Evolutionary conservation across 2,329 filamentous ascomycete genomes (phyloP), one percentile per base, ranked within the genome.

Genomic region (Exophiala alcalophila): DNA sequence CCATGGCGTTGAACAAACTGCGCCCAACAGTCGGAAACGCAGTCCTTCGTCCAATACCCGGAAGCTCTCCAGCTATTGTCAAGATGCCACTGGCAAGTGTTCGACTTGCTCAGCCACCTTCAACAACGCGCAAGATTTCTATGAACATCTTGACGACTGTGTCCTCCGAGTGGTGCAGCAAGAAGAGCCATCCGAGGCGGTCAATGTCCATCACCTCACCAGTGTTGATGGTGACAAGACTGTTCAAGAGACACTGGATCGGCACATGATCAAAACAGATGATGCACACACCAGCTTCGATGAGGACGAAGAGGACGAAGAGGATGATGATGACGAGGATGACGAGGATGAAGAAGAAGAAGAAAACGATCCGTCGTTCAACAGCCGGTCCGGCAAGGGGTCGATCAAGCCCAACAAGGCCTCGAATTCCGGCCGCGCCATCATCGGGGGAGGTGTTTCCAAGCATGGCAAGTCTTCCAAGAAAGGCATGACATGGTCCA

Each of bases 1-100:
- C 3, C 90, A 96, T 62, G 85, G 84, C 16, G 90, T 96, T 24
- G 90, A 96, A 68, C 90, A 95, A 68, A 91, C 86, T 1, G 86
- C 89, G 2, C 89, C 89, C 20, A 95, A 95, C 68, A 88, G 87
- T 65, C 83, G 89, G 55, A 91, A 89, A 76, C 90, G 80, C 69
- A 74, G 74, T 37, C 65, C 67, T 2, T 56, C 57, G 15, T 70
- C 70, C 53, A 70, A 65, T 57, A 70, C 64, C 58, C 84, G 84
- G 71, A 86, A 84, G 65, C 71, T 84, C 24, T 78, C 80, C 4
- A 80, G 78, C 40, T 87, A 87, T 59, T 76, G 84, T 14, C 76
- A 81, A 46, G 86, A 92, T 58, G 82, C 86, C 21, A 85, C 85
- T 36, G 90, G 89, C 52, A 88, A 84, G 63, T 97, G 91, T 66